A percentile compares a stretch with the other conserved stretches of the same genome.
These are phyloP conservation scores for Pythium grandisporangium DNA, from an alignment of 352 stramenopile species.

Conservation along the genomic window DNA sequence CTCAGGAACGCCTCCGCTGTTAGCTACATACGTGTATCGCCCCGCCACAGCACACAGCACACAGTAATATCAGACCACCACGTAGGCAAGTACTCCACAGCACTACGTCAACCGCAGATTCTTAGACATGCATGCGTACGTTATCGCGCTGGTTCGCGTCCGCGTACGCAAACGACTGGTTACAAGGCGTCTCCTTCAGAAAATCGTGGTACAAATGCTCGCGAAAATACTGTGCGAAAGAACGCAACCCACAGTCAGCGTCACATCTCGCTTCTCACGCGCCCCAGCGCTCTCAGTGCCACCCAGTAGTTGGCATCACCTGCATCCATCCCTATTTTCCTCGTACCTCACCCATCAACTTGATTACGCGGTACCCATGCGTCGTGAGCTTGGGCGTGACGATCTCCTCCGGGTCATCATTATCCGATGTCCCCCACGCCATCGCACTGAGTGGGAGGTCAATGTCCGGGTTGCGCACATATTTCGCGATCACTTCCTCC, in stretches of 20 bases:
- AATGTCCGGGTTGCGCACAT: slow-evolving; percentile 50
- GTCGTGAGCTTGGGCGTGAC: slow-evolving; percentile 77
- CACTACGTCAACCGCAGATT: no score
- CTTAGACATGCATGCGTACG: slow-evolving; percentile 14
- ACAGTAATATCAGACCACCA: no score
- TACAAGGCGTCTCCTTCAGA: slow-evolving; percentile 32
- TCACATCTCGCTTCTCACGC: no score
- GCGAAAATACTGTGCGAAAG: slow-evolving; percentile 45
- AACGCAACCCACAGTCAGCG: no score
- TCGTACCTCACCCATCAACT: slow-evolving; percentile 52
- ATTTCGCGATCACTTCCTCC: slow-evolving; percentile 40
- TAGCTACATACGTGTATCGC: no score
- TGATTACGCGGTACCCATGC: slow-evolving; percentile 49
- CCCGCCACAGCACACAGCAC: no score
- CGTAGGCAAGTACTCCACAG: no score
- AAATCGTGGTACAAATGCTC: slow-evolving; percentile 57
- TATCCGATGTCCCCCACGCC: slow-evolving; percentile 61
- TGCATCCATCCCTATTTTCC: no score
- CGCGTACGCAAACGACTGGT: slow-evolving; percentile 56
- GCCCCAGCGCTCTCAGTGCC: no score
- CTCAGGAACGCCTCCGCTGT: slow-evolving; percentile 55
- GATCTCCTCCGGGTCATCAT: slow-evolving; percentile 42
- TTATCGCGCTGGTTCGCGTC: slow-evolving; percentile 71
- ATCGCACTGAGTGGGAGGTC: slow-evolving; percentile 38
- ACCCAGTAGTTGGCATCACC: no score